A percentile compares a stretch with the other conserved stretches of the same genome.
phyloP scores from a whole-genome alignment of 163 green algal genomes.

The Picocystis sp. region DNA sequence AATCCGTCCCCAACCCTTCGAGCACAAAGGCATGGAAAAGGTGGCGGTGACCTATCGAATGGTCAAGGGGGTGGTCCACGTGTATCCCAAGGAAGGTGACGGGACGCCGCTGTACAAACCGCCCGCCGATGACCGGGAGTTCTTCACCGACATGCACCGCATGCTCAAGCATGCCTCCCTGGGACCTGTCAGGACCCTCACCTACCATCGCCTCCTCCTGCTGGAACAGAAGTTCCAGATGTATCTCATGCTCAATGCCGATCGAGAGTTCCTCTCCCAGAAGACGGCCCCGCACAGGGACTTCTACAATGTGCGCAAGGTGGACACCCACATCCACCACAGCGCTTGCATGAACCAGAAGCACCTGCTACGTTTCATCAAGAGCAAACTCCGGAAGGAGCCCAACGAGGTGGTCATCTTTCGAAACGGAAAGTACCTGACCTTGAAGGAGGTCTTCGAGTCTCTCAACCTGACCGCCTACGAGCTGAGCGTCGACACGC shows the following conservation, averaged over 20 bases:
- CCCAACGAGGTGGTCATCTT: conserved; percentile 65
- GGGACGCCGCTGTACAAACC: conserved; percentile 16
- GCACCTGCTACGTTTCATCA: conserved; percentile 99
- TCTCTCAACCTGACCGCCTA: conserved; percentile 81
- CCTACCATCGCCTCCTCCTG: conserved; percentile 74
- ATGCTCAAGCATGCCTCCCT: conserved; percentile 39
- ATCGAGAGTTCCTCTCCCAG: conserved; percentile 94
- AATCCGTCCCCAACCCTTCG: conserved; percentile 9
- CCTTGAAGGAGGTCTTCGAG: conserved; percentile 93
- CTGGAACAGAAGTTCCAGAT: conserved; percentile 95
- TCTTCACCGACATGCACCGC: conserved; percentile 39
- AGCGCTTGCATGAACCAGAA: conserved; percentile 99
- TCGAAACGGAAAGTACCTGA: conserved; percentile 95
- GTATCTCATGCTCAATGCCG: conserved; percentile 94
- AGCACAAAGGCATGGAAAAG: neutral
- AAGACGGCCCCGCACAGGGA: conserved; percentile 91
- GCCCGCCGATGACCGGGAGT: conserved; percentile 18
- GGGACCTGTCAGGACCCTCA: conserved; percentile 69
- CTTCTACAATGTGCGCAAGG: conserved; percentile 99
- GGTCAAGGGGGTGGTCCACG: conserved; percentile 69
- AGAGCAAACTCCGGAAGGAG: conserved; percentile 80
- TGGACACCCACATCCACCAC: conserved; percentile 97
- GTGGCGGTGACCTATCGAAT: conserved; percentile 26
- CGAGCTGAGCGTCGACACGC: conserved; percentile 91
- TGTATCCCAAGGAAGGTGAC: conserved; percentile 16